Base-by-base conservation (phyloP, 2,329 filamentous ascomycete genomes). In the Helicocarpus griseus region DNA sequence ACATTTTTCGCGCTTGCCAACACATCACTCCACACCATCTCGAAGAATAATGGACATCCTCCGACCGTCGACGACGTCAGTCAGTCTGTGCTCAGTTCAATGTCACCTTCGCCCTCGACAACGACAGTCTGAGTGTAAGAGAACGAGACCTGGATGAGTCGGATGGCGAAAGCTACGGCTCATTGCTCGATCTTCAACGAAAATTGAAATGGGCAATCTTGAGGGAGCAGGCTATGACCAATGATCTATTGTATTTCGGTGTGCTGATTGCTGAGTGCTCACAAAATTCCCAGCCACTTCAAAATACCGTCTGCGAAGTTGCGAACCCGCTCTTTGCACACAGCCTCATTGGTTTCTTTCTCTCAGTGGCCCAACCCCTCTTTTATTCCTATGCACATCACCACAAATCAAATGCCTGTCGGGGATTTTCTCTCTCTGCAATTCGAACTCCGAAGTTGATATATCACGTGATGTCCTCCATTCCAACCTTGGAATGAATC, bases 21-120 rank as follows among this genome's bases (percentile, higher is more conserved):
- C 57, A 54, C 57, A 59, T 59, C 57, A 55, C 51, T 53, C 43
- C 49, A 45, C 50, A 53, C 43, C 48, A 47, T 52, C 47, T 39
- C 21, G 8, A 33, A 22, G 9, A 21, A 40, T 33, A n/a, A n/a
- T n/a, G n/a, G n/a, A n/a, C n/a, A n/a, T n/a, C n/a, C n/a, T n/a
- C n/a, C n/a, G 26, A 17, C 24, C 22, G 38, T 22, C 28, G 5
- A 7, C 36, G 44, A 43, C 31, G 17, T 5, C 46, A 2, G 29
- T 36, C 14, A 17, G 17, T 24, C 44, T 17, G 17, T 35, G 14
- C 21, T 43, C 24, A 33, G 4, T 14, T 31, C 7, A 14, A 22
- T 21, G 44, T 22, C 33, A 31, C 43, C 14, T n/a, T 33, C 13
- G 19, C 19, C 40, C 14, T n/a, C 24, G 6, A 28, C 11, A 43